Evolutionary conservation across 116 monocot species (phyloP), one percentile per base, ranked within the genome.

Genomic region (Thalassia testudinum): DNA sequence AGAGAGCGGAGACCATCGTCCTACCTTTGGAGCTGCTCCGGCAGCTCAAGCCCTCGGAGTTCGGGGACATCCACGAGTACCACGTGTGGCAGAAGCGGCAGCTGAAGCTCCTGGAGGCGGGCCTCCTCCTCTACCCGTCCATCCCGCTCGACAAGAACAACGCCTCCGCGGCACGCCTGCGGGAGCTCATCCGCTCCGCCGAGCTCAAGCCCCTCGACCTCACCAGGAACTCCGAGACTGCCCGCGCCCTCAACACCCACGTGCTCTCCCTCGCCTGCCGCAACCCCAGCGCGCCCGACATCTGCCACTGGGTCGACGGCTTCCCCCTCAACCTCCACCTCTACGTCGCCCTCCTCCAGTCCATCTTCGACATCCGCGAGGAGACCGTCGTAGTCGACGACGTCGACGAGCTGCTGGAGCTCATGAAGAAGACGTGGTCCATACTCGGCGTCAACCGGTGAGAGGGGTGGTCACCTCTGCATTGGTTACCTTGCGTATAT

Each of bases 1-100:
- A 73, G 54, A 78, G 67, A 68, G 78, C 81, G 21, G 95, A 95
- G 54, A 75, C 78, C 16, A 87, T 88, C 23, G 68, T 95, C 53
- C 78, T 95, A 19, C 95, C 95, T 0, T 49, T 95, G 13, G 95
- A 95, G 74, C 85, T 95, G 45, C 81, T 95, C 66, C 88, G 88
- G 2, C 95, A 95, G 57, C 56, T 95, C 12, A 88, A 85, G 51
- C 72, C 85, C 0, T 71, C 95, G 0, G 95, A 95, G 25, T 95
- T 95, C 88, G 56, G 54, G 43, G 76, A 81, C 66, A 24, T 26
- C 17, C 58, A 70, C 12, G 81, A 95, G 52, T 88, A 88, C 67
- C 88, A 95, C 51, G 53, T 61, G n/a, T 95, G 95, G 95, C 95
- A 95, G 40, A 66, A 71, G 13, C 88, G 95, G 14, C 95, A 95